phyloP scores from a whole-genome alignment of 192 early-diverging fungal genomes.

The Backusella psychrophila region DNA sequence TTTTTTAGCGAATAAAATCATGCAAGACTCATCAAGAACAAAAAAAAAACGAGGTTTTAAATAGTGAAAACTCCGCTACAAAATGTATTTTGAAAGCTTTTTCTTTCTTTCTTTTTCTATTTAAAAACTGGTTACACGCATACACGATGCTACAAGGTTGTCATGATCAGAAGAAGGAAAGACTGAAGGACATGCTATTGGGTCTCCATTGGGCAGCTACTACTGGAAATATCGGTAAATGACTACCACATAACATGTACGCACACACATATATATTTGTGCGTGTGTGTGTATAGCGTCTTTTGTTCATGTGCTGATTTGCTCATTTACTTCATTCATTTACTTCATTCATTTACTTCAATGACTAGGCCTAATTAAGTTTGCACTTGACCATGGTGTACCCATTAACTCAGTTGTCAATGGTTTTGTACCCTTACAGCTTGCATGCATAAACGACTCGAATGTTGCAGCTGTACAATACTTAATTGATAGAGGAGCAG shows the following conservation, averaged over 20 bases:
- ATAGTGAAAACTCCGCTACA: not conserved
- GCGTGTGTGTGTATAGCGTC: not conserved
- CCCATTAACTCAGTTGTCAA: constrained; percentile 60
- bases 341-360: not conserved
- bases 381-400: constrained; percentile 65
- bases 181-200: not conserved
- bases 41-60: not conserved
- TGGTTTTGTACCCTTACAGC: constrained; percentile 67
- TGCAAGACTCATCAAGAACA: not conserved
- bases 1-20: not conserved
- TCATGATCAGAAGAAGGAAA: constrained; percentile 2
- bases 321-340: not conserved
- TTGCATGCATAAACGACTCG: constrained; percentile 58
- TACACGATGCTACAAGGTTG: not conserved
- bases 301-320: not conserved
- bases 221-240: constrained; percentile 48
- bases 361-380: constrained; percentile 50
- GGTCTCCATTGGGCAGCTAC: constrained; percentile 52
- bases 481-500: constrained; percentile 66
- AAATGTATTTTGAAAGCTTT: not conserved
- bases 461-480: constrained; percentile 59
- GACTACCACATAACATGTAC: not conserved
- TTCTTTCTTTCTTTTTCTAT: not conserved
- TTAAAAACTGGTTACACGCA: not conserved
- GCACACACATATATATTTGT: not conserved